A percentile compares a stretch with the other conserved stretches of the same genome.
phyloP scores from a whole-genome alignment of 441 rosid genomes.

The Corymbia citriodora region DNA sequence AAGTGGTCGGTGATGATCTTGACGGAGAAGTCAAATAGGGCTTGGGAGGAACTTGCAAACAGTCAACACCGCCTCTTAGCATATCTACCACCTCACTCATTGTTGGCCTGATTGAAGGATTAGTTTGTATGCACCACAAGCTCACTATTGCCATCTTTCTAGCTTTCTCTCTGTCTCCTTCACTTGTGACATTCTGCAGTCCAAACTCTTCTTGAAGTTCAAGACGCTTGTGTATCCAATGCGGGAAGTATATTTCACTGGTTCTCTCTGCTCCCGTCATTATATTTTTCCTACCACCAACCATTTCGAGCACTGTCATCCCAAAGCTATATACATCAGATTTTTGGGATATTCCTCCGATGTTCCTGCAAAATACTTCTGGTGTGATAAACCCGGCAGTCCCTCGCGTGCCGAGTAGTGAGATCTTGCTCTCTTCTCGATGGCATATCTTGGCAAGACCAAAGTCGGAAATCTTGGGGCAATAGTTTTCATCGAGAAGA shows the following conservation, averaged over 20 bases:
- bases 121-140: neutral
- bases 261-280: neutral
- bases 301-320: neutral
- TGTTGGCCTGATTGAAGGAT: conserved; percentile 1
- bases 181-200: neutral
- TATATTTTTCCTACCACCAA: neutral
- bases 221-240: neutral
- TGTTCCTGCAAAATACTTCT: neutral
- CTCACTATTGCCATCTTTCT: conserved; percentile 7
- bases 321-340: neutral
- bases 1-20: neutral
- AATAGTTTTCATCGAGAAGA: neutral
- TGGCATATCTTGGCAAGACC: neutral
- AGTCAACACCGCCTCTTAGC: neutral
- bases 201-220: neutral
- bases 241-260: conserved; percentile 1
- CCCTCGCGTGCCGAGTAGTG: neutral
- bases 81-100: conserved; percentile 1
- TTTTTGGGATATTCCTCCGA: neutral
- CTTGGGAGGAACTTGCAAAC: neutral
- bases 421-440: neutral
- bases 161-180: neutral
- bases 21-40: neutral
- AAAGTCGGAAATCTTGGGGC: neutral
- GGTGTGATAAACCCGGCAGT: neutral